Evolutionary conservation across 192 early-diverging fungal genomes (phyloP), one percentile per base, ranked within the genome.

Genomic region (Physocladia obscura): DNA sequence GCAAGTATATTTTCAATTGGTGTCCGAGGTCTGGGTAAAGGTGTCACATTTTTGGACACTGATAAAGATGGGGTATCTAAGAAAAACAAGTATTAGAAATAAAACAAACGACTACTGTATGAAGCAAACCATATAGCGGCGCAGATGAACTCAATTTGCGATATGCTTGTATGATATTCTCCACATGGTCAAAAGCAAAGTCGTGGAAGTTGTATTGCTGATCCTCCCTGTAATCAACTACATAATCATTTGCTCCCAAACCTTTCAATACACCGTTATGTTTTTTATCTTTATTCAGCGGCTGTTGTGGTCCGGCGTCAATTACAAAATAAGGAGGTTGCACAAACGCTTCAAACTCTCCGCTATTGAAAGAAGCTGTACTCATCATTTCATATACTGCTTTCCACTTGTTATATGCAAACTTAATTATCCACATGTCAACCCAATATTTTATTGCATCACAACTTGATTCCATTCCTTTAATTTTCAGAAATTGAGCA

Each of bases 381-480:
- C n/a, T n/a, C 15, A 59, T n/a, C 34, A 0, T n/a, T 15, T 59
- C 29, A 37, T 35, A 59, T 8, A 36, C 24, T 17, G 27, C 34
- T 35, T 59, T 30, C 19, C 36, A 39, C 21, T 29, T 8, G 1
- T 17, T 30, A 31, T 65, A 52, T 1, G 52, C 63, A 3, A 13
- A 11, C 30, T 52, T 30, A 34, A 65, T 27, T 21, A 65, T 65
- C 13, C 34, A 30, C 2, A 52, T 22, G 21, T 49, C 63, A 49
- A 65, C 32, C 63, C 63, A 65, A 30, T 65, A 65, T n/a, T 44
- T 49, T 21, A 51, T 65, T 30, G 48, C 63, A 36, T 49, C 49
- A 6, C 48, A 44, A 27, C 52, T n/a, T n/a, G n/a, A 44, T 5
- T 65, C 63, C n/a, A 29, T 52, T 2, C 63, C 63, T 8, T 31